Conservation (phyloP, 495 filamentous ascomycete genomes). For the Xylona heveae region DNA sequence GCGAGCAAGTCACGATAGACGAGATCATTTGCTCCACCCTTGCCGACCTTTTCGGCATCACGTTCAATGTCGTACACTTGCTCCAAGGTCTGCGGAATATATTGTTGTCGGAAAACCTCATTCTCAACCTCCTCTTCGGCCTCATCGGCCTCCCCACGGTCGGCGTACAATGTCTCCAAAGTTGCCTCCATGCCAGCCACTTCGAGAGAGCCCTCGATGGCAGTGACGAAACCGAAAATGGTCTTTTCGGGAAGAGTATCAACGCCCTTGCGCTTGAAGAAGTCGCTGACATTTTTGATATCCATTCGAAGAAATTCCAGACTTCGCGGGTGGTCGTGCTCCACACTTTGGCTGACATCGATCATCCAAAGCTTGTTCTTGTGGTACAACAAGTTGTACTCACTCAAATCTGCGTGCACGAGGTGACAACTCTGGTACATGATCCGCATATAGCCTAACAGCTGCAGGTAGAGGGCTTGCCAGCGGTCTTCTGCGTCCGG, state of each 20-base stretch:
- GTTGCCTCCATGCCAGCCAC: slow-evolving; percentile 18
- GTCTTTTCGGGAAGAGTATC: slow-evolving; percentile 50
- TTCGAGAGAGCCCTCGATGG: slow-evolving; percentile 27
- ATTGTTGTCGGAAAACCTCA: slow-evolving; percentile 85
- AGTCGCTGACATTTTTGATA: slow-evolving; percentile 85
- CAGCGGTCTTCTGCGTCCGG: slow-evolving; percentile 38
- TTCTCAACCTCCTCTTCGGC: slow-evolving; percentile 44
- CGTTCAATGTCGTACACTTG: slow-evolving; percentile 93
- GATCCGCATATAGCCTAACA: slow-evolving; percentile 71
- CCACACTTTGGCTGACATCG: slow-evolving; percentile 91
- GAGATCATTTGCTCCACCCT: slow-evolving; percentile 47
- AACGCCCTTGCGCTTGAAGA: slow-evolving; percentile 70
- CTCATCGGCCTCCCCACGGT: slow-evolving; percentile 7
- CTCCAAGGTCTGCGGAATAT: slow-evolving; percentile 81
- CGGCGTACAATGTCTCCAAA: slow-evolving; percentile 24
- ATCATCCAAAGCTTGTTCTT: slow-evolving; percentile 72
- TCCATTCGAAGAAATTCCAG: slow-evolving; percentile 92
- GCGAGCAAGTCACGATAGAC: slow-evolving; percentile 69
- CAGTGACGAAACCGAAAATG: slow-evolving; percentile 62
- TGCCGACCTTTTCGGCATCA: slow-evolving; percentile 54
- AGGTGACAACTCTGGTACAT: slow-evolving; percentile 80
- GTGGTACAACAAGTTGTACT: slow-evolving; percentile 92
- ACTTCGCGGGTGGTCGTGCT: slow-evolving; percentile 82
- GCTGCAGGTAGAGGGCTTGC: slow-evolving; percentile 56
- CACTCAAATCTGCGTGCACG: slow-evolving; percentile 89